A percentile compares a stretch with the other conserved stretches of the same genome.
Conservation (phyloP, 768 basidiomycete genomes). For the Ephemerocybe angulata region DNA sequence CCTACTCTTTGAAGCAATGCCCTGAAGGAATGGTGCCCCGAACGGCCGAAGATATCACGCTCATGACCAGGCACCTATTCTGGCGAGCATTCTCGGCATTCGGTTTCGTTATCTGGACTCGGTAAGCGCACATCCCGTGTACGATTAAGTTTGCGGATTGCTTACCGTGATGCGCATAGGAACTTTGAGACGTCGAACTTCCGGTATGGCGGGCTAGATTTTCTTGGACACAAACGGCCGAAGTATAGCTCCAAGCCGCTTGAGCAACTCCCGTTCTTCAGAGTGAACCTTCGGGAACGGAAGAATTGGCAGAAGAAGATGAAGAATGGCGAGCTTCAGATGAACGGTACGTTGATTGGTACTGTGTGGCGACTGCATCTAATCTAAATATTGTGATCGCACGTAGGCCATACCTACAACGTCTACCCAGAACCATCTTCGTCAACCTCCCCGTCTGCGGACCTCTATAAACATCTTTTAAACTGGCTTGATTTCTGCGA, state of each 20-base stretch:
- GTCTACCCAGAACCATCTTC: neutral
- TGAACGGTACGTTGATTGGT: neutral
- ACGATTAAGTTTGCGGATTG: neutral
- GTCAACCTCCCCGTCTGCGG: neutral
- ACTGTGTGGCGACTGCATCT: neutral
- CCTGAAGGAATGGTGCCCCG: neutral
- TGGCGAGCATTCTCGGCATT: neutral
- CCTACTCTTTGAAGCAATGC: neutral
- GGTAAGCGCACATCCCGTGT: neutral
- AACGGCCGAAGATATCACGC: neutral
- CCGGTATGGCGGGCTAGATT: neutral
- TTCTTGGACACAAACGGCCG: neutral
- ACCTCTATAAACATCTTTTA: constrained; percentile 1
- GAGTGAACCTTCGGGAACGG: neutral
- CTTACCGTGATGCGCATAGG: neutral
- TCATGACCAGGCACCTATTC: neutral
- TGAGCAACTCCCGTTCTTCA: neutral
- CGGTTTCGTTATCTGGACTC: neutral
- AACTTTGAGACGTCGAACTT: neutral
- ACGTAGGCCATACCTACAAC: constrained; percentile 3
- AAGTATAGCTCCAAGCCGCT: neutral
- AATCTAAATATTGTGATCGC: neutral
- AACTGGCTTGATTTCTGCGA: neutral
- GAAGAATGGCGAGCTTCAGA: neutral
- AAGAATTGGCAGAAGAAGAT: constrained; percentile 5